A percentile compares a stretch with the other conserved stretches of the same genome.
phyloP scores from a whole-genome alignment of 306 rosid species.

The Prunus padus region DNA sequence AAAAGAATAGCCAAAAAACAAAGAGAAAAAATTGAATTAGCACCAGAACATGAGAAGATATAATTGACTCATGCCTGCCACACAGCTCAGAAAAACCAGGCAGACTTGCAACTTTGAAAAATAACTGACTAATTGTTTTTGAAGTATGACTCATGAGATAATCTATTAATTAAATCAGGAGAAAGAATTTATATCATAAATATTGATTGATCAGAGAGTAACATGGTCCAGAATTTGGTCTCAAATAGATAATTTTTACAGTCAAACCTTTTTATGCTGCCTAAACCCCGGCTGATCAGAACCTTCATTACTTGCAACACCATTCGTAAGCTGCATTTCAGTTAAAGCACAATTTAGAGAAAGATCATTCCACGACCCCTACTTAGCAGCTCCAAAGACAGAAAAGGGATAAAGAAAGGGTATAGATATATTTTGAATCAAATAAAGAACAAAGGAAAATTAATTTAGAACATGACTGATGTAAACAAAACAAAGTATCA shows the following conservation, averaged over 20 bases:
- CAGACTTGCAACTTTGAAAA: neutral
- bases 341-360: conserved; percentile 27
- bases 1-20: conserved; percentile 16
- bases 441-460: neutral
- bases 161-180: neutral
- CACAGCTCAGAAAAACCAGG: neutral
- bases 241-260: neutral
- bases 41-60: neutral
- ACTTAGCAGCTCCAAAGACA: neutral
- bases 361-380: conserved; percentile 15
- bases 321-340: conserved; percentile 49
- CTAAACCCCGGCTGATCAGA: conserved; percentile 47
- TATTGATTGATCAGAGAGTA: neutral
- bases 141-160: neutral
- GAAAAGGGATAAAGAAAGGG: neutral
- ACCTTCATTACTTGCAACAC: conserved; percentile 38
- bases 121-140: neutral
- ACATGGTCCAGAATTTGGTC: neutral
- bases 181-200: neutral
- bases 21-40: neutral
- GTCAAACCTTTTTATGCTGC: conserved; percentile 74
- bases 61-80: neutral
- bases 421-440: neutral
- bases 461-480: neutral
- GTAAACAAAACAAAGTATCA: neutral